Evolutionary conservation across 305 asterid genomes (phyloP).

Genomic region (Stenogyne calaminthoides): DNA sequence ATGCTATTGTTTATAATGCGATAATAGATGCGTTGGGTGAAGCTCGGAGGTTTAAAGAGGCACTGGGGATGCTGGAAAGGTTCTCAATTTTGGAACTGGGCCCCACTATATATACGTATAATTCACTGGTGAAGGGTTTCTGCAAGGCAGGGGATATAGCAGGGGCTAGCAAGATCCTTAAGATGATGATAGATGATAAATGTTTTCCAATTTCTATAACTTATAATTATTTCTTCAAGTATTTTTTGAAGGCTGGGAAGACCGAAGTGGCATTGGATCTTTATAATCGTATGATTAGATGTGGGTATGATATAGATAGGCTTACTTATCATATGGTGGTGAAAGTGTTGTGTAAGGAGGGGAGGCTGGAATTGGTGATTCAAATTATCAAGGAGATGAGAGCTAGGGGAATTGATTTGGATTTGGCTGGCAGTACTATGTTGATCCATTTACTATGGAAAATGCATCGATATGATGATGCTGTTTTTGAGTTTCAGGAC

Average conservation of each 20-base stretch:
- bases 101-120: slow-evolving; percentile 77
- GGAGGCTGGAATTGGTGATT: slow-evolving; percentile 43
- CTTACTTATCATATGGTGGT: slow-evolving; percentile 72
- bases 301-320: slow-evolving; percentile 70
- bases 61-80: slow-evolving; percentile 71
- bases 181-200: slow-evolving; percentile 63
- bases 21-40: slow-evolving; percentile 87
- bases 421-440: slow-evolving; percentile 77
- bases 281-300: slow-evolving; percentile 53
- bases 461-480: slow-evolving; percentile 55
- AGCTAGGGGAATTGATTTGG: slow-evolving; percentile 73
- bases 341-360: slow-evolving; percentile 72
- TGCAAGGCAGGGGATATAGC: slow-evolving; percentile 83
- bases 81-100: slow-evolving; percentile 64
- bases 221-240: slow-evolving; percentile 71
- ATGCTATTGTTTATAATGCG: slow-evolving; percentile 76
- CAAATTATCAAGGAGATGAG: slow-evolving; percentile 70
- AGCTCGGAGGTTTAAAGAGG: slow-evolving; percentile 81
- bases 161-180: slow-evolving; percentile 70
- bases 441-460: slow-evolving; percentile 64
- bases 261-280: slow-evolving; percentile 66
- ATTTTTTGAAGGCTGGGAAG: slow-evolving; percentile 61
- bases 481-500: slow-evolving; percentile 66
- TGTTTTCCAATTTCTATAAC: slow-evolving; percentile 61
- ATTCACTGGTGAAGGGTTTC: slow-evolving; percentile 83